phyloP scores from a whole-genome alignment of 2,329 filamentous ascomycete genomes.

The Aspergillus sp. region DNA sequence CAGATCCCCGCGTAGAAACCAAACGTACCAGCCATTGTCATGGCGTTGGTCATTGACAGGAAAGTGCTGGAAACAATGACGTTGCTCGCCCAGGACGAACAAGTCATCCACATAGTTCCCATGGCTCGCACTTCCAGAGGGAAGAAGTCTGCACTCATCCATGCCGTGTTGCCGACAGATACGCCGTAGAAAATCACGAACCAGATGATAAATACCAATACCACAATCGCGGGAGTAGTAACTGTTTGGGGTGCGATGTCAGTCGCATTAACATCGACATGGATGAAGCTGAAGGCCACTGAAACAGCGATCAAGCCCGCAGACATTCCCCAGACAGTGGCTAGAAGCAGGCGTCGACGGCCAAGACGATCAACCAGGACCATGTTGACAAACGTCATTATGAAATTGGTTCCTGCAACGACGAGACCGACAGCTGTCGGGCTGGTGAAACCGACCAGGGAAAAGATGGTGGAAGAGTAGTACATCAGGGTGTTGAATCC shows the following conservation, averaged over 20 bases:
- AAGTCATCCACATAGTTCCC: slow-evolving; percentile 52
- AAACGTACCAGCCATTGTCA: slow-evolving; percentile 52
- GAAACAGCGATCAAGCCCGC: slow-evolving; percentile 45
- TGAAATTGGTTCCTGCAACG: slow-evolving; percentile 37
- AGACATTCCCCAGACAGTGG: slow-evolving; percentile 48
- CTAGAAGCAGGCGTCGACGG: slow-evolving; percentile 46
- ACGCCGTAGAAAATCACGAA: slow-evolving; percentile 48
- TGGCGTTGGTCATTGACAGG: slow-evolving; percentile 51
- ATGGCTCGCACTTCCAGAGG: slow-evolving; percentile 50
- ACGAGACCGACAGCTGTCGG: slow-evolving; percentile 48
- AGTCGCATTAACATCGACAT: slow-evolving; percentile 44
- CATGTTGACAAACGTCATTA: slow-evolving; percentile 52
- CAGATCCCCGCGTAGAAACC: slow-evolving; percentile 55
- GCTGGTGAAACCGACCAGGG: slow-evolving; percentile 51
- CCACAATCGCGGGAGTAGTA: slow-evolving; percentile 35
- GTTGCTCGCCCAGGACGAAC: slow-evolving; percentile 49
- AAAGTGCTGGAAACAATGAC: slow-evolving; percentile 54
- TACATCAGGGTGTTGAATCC: slow-evolving; percentile 51
- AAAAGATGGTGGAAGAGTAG: slow-evolving; percentile 45
- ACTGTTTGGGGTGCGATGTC: slow-evolving; percentile 26
- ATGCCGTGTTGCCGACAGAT: slow-evolving; percentile 51
- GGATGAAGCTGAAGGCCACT: slow-evolving; percentile 49
- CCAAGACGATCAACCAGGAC: slow-evolving; percentile 48
- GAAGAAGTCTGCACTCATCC: slow-evolving; percentile 52
- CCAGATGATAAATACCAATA: slow-evolving; percentile 48